Evolutionary conservation across 805 yeast species (phyloP).

Genomic region (Diddensiella transvaalensis): DNA sequence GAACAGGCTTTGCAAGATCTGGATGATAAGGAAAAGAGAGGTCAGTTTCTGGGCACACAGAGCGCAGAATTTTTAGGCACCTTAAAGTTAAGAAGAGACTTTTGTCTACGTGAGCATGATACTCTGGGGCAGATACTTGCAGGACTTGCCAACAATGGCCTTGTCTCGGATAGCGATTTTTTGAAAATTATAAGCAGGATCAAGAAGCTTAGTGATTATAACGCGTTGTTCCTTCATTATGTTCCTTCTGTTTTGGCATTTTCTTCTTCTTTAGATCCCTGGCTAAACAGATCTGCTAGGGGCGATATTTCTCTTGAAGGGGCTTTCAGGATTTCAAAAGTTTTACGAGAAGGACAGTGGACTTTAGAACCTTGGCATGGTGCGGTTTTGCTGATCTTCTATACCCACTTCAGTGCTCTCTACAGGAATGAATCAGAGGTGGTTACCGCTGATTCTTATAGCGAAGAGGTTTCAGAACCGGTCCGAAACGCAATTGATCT

Average conservation of each 20-base stretch:
- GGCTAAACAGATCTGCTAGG: slow-evolving; percentile 1
- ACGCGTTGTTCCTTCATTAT: slow-evolving; percentile 58
- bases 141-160: slow-evolving; percentile 44
- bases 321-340: slow-evolving; percentile 14
- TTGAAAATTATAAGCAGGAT: slow-evolving; percentile 44
- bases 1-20: slow-evolving; percentile 55
- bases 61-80: slow-evolving; percentile 46
- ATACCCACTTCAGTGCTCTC: slow-evolving; percentile 19
- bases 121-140: slow-evolving; percentile 60
- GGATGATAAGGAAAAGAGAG: slow-evolving; percentile 47
- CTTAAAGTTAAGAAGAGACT: slow-evolving; percentile 57
- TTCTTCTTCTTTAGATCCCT: slow-evolving; percentile 18
- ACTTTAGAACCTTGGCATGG: slow-evolving; percentile 28
- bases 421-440: slow-evolving; percentile 15
- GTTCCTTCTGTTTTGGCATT: slow-evolving; percentile 23
- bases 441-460: neutral
- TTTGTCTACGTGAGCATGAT: slow-evolving; percentile 66
- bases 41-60: slow-evolving; percentile 45
- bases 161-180: slow-evolving; percentile 37
- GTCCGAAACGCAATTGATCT: slow-evolving; percentile 30
- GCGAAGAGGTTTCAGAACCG: slow-evolving; percentile 25
- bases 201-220: slow-evolving; percentile 52
- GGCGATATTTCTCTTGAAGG: slow-evolving; percentile 10
- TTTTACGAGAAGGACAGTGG: slow-evolving; percentile 22
- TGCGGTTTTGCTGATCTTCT: slow-evolving; percentile 25